phyloP scores from a whole-genome alignment of 2,329 filamentous ascomycete genomes.

The Geosmithia flava region DNA sequence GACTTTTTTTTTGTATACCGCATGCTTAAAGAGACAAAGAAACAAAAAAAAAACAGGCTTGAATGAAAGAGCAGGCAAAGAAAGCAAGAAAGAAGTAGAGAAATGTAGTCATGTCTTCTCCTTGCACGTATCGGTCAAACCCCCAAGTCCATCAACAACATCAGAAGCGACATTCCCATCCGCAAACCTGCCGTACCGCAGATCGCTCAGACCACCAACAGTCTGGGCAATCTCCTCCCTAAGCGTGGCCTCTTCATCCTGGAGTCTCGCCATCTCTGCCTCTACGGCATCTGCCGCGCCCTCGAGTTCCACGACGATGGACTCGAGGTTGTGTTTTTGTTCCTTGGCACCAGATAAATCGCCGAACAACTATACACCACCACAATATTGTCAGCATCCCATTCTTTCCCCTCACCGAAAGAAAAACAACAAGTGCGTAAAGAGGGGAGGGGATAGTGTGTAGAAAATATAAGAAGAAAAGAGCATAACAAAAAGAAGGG shows the following conservation, averaged over 20 bases:
- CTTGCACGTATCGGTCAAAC: conserved; percentile 47
- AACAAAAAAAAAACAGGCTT: too few species aligned
- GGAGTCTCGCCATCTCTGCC: conserved; percentile 51
- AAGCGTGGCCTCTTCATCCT: conserved; percentile 50
- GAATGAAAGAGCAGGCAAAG: not conserved
- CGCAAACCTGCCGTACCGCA: conserved; percentile 66
- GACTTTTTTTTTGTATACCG: too few species aligned
- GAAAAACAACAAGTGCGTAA: not conserved
- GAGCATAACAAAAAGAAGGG: not conserved
- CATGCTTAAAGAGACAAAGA: too few species aligned
- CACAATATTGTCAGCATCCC: too few species aligned
- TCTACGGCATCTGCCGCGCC: conserved; percentile 53
- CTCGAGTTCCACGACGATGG: conserved; percentile 58
- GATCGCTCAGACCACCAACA: conserved; percentile 65
- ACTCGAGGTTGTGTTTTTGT: conserved; percentile 46
- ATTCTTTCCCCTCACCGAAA: not conserved
- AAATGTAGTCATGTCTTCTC: conserved; percentile 14
- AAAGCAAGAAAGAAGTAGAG: not conserved
- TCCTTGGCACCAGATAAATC: conserved; percentile 28
- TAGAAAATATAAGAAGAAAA: conserved; percentile 1
- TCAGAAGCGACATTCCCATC: conserved; percentile 52
- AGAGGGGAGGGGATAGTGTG: not conserved
- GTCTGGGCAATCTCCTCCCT: conserved; percentile 50
- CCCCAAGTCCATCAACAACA: conserved; percentile 51
- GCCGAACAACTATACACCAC: conserved; percentile 49